Base-by-base conservation (phyloP, 352 stramenopile genomes). In the Phytophthora palmivora region DNA sequence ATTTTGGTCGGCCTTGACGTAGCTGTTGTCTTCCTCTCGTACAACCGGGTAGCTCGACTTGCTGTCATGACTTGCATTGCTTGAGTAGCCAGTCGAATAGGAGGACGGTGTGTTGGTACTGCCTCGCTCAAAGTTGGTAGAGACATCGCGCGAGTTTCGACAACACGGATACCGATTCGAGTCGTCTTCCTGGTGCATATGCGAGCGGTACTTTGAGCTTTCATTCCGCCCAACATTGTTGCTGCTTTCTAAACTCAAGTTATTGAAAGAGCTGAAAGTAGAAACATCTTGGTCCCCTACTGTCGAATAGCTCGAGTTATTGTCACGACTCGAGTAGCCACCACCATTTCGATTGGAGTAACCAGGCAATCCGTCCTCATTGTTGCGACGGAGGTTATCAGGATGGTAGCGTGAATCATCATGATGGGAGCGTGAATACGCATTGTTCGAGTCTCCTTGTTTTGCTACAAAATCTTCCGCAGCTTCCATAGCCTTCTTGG, bases 381-480 rank as follows among this genome's bases (percentile, higher is more conserved):
- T 39, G 5, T 50, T 58, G 12, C 11, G 26, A 12, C 4, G 16
- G 19, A 24, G 12, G 4, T 32, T 42, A 38, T 49, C 38, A 6
- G 46, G 19, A 12, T n/a, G 14, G 28, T 32, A 30, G 14, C 10
- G 11, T 4, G 34, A 45, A 3, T 48, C 18, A 1, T 41, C 12
- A 15, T 6, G n/a, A n/a, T n/a, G 33, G 6, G 38, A 39, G 28
- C 11, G 28, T 50, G 45, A 63, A 11, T 51, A 12, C 21, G 12
- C 36, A 4, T 56, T 44, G 14, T n/a, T 51, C 12, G 44, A 11
- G 3, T 32, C 9, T 39, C 47, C 42, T 30, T 56, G 58, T 18
- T 67, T 55, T 18, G 50, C 58, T 4, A 62, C 32, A 19, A 55
- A 67, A 7, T 41, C 42, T 10, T 67, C 58, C 1, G 57, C 48